Percentiles rank a stretch among this genome's conserved stretches.
phyloP scores from a whole-genome alignment of 768 basidiomycete genomes.

The Xerocomellus chrysenteron region DNA sequence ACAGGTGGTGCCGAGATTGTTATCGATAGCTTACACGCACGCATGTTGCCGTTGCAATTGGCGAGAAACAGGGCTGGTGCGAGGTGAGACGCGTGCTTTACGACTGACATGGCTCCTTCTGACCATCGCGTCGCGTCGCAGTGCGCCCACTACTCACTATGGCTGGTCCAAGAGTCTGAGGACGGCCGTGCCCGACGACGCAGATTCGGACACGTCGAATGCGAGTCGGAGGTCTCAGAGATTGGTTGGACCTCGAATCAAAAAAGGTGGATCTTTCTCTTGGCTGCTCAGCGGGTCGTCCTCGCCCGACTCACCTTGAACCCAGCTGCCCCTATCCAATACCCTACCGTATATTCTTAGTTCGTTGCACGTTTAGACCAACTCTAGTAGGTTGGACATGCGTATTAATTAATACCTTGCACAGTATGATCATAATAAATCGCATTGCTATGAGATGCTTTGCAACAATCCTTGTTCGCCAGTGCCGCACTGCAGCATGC shows the following conservation, averaged over 20 bases:
- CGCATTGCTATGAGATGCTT: no score
- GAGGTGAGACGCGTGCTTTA: constrained; percentile 11
- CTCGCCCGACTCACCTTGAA: constrained; percentile 4
- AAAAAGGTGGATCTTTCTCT: not conserved
- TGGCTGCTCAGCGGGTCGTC: constrained; percentile 20
- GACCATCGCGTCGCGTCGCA: not conserved
- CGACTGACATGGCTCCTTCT: not conserved
- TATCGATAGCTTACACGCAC: not conserved
- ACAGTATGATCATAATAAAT: no score
- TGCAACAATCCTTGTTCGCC: no score
- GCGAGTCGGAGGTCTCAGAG: constrained; percentile 8
- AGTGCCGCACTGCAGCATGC: no score
- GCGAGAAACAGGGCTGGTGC: constrained; percentile 13
- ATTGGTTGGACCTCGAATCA: constrained; percentile 2
- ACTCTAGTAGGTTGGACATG: no score
- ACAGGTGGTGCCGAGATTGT: not conserved
- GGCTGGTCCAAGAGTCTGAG: constrained; percentile 15
- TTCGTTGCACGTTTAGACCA: no score
- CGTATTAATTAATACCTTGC: no score
- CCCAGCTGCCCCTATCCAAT: not conserved
- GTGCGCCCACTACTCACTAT: not conserved
- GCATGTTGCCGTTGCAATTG: constrained; percentile 15
- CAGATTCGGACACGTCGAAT: constrained; percentile 24
- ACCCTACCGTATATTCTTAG: no score
- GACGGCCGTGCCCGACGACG: not conserved